Evolutionary conservation across 805 yeast genomes (phyloP), one percentile per base, ranked within the genome.

Genomic region (Kazachstania psychrophila): DNA sequence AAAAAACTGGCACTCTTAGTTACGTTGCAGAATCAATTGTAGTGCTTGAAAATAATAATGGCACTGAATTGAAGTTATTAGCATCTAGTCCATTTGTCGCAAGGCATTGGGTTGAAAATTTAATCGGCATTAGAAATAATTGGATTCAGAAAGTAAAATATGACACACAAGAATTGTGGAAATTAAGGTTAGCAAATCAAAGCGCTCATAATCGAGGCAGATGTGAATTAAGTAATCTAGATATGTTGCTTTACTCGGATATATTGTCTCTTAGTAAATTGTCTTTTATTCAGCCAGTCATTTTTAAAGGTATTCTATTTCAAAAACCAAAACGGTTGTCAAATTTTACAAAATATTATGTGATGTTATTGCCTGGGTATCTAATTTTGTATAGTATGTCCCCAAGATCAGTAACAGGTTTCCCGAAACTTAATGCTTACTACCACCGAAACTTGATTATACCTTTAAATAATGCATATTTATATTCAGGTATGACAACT

Each of bases 291-390:
- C 71, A 76, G 12, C 68, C 79, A 9, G 59, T 88, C 3, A 60
- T 79, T 16, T 68, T 68, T 60, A 70, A 75, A 41, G 96, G 96
- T 0, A 57, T 65, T 23, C 54, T 89, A 18, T 87, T 72, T 51
- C 75, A 75, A 45, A 88, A 87, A 49, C 68, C 74, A 3, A 74
- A 72, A 40, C 83, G 77, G 51, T 87, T 80, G 51, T 59, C 84
- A 1, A 66, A 73, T 24, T 89, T 88, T 59, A 61, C 58, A 31
- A 73, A 72, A 41, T 74, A 61, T 46, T 79, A 65, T 54, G 83
- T 74, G 7, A 66, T 84, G 1, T 62, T 86, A 12, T 70, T 82
- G 31, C 87, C 92, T 1, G 88, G 89, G 0, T 74, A 68, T 42
- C 46, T 89, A 14, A 57, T 78, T 0, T 52, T 86, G 2, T 88